A percentile compares a stretch with the other conserved stretches of the same genome.
phyloP scores from a whole-genome alignment of 2,329 filamentous ascomycete genomes.

The Cladophialophora yegresii region DNA sequence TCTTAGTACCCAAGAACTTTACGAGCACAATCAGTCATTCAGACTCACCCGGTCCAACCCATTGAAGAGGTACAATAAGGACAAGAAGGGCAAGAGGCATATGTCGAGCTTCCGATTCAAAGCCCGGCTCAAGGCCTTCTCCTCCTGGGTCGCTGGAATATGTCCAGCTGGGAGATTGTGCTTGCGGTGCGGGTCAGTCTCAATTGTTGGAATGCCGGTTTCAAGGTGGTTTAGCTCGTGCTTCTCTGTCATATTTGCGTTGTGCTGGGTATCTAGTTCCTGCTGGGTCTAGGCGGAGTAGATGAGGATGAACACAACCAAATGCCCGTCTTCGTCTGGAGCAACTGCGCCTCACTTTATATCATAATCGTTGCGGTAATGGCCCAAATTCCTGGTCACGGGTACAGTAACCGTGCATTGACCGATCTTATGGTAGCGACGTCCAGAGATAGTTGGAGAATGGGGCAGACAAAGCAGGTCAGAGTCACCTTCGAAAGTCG shows the following conservation, averaged over 20 bases:
- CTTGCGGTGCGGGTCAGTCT: constrained; percentile 3
- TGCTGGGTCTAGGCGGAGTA: background rate
- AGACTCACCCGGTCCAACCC: constrained; percentile 49
- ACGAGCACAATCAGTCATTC: background rate
- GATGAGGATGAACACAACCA: background rate
- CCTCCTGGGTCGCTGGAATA: constrained; percentile 19
- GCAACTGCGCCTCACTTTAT: constrained; percentile 13
- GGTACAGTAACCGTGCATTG: constrained; percentile 12
- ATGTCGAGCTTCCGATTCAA: constrained; percentile 51
- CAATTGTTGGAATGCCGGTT: constrained; percentile 11
- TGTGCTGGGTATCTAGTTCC: background rate
- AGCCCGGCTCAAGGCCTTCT: constrained; percentile 25
- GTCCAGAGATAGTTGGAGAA: background rate
- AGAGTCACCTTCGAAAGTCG: background rate
- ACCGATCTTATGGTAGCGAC: constrained; percentile 1
- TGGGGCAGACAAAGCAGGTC: background rate
- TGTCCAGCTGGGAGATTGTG: constrained; percentile 20
- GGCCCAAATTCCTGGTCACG: background rate
- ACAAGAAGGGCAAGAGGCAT: constrained; percentile 55
- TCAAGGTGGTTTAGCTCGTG: constrained; percentile 17
- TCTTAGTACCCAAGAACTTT: background rate
- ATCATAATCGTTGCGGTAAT: background rate
- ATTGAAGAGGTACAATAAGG: constrained; percentile 56
- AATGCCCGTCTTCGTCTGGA: background rate
- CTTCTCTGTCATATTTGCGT: constrained; percentile 14